phyloP scores from a whole-genome alignment of 169 alveolate genomes.

The Cryptosporidium tyzzeri region DNA sequence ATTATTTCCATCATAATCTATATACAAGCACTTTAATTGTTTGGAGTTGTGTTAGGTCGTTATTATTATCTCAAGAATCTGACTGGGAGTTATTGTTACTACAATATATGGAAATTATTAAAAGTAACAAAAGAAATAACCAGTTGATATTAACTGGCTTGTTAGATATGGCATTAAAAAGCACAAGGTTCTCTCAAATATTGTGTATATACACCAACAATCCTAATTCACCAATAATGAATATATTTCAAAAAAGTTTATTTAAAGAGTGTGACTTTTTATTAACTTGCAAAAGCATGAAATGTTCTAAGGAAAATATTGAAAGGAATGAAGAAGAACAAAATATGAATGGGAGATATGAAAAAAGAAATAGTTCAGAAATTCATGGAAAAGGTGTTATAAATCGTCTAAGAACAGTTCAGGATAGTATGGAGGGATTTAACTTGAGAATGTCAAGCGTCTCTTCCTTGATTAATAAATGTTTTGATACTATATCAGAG shows the following conservation, averaged over 20 bases:
- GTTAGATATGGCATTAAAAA: slow-evolving; percentile 74
- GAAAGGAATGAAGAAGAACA: background rate
- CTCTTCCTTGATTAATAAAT: slow-evolving; percentile 15
- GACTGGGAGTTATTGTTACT: slow-evolving; percentile 62
- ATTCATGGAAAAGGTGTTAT: background rate
- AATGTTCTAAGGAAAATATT: background rate
- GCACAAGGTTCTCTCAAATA: slow-evolving; percentile 43
- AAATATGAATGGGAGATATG: background rate
- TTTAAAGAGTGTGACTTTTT: slow-evolving; percentile 40
- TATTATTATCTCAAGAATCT: slow-evolving; percentile 1
- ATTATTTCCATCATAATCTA: slow-evolving; percentile 42
- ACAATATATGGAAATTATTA: slow-evolving; percentile 67
- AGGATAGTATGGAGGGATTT: slow-evolving; percentile 31
- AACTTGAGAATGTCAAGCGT: slow-evolving; percentile 29
- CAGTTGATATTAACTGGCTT: slow-evolving; percentile 17
- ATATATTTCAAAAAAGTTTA: slow-evolving; percentile 44
- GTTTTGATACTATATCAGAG: background rate
- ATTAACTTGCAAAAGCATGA: background rate
- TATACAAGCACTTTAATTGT: slow-evolving; percentile 57
- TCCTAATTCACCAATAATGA: slow-evolving; percentile 30
- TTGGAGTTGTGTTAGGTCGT: slow-evolving; percentile 64
- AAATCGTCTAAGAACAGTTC: slow-evolving; percentile 47
- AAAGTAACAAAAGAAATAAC: slow-evolving; percentile 41
- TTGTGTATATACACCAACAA: slow-evolving; percentile 45
- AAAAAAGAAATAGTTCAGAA: background rate